Conservation (phyloP, 345 rosid species). For the Kernera saxatilis region DNA sequence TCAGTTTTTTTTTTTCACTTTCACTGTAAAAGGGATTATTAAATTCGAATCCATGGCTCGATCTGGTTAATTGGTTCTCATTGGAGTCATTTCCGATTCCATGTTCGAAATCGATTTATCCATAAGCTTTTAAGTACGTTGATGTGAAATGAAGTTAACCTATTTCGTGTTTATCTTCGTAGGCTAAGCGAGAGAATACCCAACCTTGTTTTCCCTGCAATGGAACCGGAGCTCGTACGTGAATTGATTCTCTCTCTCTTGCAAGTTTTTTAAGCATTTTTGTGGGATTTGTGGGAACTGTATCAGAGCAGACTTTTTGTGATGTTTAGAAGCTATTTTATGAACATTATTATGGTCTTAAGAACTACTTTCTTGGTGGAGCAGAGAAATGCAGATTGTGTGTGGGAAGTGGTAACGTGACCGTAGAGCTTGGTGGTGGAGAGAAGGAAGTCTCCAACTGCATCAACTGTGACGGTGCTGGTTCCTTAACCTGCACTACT, state of each 20-base stretch:
- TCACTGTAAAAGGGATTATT: not conserved
- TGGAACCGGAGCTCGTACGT: conserved; percentile 94
- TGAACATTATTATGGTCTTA: not conserved
- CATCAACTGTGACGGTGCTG: conserved; percentile 77
- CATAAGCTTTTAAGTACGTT: no score
- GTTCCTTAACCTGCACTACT: conserved; percentile 90
- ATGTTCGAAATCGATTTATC: not conserved
- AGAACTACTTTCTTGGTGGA: not conserved
- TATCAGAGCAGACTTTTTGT: not conserved
- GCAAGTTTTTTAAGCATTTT: not conserved
- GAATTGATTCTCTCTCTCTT: not conserved
- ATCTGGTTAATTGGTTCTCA: not conserved
- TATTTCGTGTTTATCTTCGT: not conserved
- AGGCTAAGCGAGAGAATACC: conserved; percentile 84
- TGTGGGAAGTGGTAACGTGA: conserved; percentile 62
- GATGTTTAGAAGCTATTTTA: not conserved
- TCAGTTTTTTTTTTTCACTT: not conserved
- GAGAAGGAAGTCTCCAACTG: conserved; percentile 75
- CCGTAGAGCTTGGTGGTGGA: conserved; percentile 67
- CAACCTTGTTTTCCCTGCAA: conserved; percentile 95
- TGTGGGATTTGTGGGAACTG: not conserved
- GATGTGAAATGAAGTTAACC: not conserved
- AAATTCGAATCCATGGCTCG: not conserved
- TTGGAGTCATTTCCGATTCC: not conserved
- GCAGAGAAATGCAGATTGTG: conserved; percentile 89